These are phyloP conservation scores for Tetrapyrgos nigripes DNA, from an alignment of 1,284 basidiomycete genomes.

Conservation along the genomic window DNA sequence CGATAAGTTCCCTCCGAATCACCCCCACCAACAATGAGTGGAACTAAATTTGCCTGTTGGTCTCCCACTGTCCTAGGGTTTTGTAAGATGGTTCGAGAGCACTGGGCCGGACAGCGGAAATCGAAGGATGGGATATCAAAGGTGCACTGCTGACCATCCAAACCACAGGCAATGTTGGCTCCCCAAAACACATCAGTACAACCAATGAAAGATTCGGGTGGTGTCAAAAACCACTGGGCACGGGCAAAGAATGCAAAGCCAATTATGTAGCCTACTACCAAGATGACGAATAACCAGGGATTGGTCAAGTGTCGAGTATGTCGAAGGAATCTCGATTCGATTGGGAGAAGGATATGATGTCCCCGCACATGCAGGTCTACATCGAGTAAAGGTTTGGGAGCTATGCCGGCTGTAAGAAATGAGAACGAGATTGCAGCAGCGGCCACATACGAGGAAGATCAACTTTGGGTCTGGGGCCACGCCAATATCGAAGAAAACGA, in stretches of 20 bases:
- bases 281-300: slow-evolving; percentile 59
- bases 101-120: slow-evolving; percentile 85
- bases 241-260: slow-evolving; percentile 75
- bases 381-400: slow-evolving; percentile 60
- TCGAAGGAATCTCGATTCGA: slow-evolving; percentile 61
- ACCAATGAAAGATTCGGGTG: slow-evolving; percentile 63
- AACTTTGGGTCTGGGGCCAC: slow-evolving; percentile 66
- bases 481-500: slow-evolving; percentile 43
- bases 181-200: slow-evolving; percentile 80
- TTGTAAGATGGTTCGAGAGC: slow-evolving; percentile 69
- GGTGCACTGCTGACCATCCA: slow-evolving; percentile 71
- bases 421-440: background rate
- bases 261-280: slow-evolving; percentile 72
- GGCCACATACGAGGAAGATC: slow-evolving; percentile 54
- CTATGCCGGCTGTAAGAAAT: slow-evolving; percentile 37
- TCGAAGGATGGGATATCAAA: slow-evolving; percentile 69
- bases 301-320: slow-evolving; percentile 56
- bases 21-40: slow-evolving; percentile 86
- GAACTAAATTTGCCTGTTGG: slow-evolving; percentile 67
- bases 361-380: slow-evolving; percentile 48
- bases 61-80: slow-evolving; percentile 83
- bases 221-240: slow-evolving; percentile 75
- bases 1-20: slow-evolving; percentile 75
- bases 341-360: slow-evolving; percentile 45
- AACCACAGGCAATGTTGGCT: slow-evolving; percentile 76